Evolutionary conservation across 2,329 filamentous ascomycete genomes (phyloP), one percentile per base, ranked within the genome.

Genomic region (Xylaria sp.): DNA sequence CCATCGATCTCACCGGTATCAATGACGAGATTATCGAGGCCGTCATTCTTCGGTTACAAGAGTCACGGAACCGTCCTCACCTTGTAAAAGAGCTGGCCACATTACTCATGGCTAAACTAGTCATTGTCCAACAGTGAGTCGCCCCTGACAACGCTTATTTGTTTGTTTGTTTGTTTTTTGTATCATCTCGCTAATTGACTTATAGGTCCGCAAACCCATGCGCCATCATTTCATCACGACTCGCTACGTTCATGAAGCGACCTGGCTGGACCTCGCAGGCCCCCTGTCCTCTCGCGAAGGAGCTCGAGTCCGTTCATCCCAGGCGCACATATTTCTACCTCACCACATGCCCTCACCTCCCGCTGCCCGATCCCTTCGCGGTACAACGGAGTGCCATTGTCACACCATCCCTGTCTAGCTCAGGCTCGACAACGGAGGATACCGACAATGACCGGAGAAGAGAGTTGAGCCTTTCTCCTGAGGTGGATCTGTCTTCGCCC

Each of bases 251-350:
- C 76, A 82, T 97, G 70, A 95, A 96, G 78, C 90, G 94, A 66
- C 77, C 90, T 57, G 89, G 84, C 66, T 91, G 89, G 92, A 90
- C 85, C 34, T 85, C 88, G 6, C 77, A 87, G 55, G 81, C 88
- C 54, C 91, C 89, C 56, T 97, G 94, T 75, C 93, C 94, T 2
- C 78, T 97, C 58, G 91, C 90, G 55, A 97, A 97, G 77, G 91
- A 96, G 75, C 84, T 97, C 57, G 91, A 97, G 73, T 87, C 90
- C 47, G 89, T 93, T 48, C 93, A 97, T 73, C 94, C 94, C 18
- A 89, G 93, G 72, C 91, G 94, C 75, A 92, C 95, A 52, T 97
- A 96, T 79, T 97, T 95, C 77, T 97, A 92, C 77, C 84, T 99
- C 61, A 96, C 91, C 46, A 96, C 90, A n/a, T 88, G 83, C 70